A percentile compares a stretch with the other conserved stretches of the same genome.
Evolutionary conservation across 257 asterid genomes (phyloP).

Genomic region (Oldenlandia corymbosa): DNA sequence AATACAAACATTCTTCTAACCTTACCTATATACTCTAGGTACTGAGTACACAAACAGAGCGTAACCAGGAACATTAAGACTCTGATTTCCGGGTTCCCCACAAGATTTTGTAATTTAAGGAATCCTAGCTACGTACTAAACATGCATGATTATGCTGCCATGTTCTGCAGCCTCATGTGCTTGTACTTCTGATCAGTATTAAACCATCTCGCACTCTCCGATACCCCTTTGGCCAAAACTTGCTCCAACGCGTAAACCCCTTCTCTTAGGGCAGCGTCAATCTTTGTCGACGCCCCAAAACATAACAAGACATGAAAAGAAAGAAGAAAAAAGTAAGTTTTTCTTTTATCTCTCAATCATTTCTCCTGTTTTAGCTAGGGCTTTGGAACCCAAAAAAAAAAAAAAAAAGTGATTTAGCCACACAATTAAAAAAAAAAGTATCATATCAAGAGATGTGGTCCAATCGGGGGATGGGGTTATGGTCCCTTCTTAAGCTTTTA

Average conservation of each 20-base stretch:
- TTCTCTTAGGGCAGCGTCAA: conserved; percentile 71
- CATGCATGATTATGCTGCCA: conserved; percentile 43
- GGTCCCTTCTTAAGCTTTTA: neutral
- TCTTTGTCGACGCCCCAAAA: conserved; percentile 39
- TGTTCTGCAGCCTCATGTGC: conserved; percentile 64
- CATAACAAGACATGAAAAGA: no score
- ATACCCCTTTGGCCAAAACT: conserved; percentile 59
- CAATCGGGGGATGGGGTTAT: neutral
- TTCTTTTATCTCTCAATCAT: neutral
- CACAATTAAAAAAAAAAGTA: neutral
- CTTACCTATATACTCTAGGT: no score
- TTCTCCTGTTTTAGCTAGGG: neutral
- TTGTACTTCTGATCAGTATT: conserved; percentile 79
- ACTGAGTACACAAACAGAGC: no score
- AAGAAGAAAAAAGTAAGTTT: no score
- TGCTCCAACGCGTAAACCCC: conserved; percentile 64
- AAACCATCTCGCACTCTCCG: conserved; percentile 67
- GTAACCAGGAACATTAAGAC: no score
- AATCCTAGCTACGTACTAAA: no score
- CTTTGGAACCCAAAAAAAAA: no score
- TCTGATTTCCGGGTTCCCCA: no score
- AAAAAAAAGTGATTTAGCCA: neutral
- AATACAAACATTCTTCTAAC: no score
- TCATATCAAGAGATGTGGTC: neutral
- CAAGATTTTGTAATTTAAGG: no score